These are phyloP conservation scores for Ammopiptanthus mongolicus DNA, from an alignment of 306 rosid species.

Conservation along the genomic window DNA sequence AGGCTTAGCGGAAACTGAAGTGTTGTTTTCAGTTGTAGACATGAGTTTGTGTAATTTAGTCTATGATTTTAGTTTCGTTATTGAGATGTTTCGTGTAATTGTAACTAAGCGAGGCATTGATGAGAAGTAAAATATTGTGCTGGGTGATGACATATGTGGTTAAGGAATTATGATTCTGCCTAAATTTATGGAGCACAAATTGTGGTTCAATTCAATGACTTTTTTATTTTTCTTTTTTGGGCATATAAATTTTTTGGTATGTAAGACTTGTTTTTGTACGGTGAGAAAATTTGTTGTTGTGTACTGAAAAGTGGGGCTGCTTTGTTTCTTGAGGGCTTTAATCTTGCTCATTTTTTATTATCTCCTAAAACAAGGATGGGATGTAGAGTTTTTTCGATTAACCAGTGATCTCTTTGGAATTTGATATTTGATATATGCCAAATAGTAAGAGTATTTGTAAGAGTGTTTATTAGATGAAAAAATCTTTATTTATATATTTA, in stretches of 20 bases:
- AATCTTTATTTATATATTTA: not conserved
- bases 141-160: not conserved
- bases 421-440: not conserved
- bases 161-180: not conserved
- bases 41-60: not conserved
- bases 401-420: not conserved
- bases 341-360: not conserved
- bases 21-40: not conserved
- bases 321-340: not conserved
- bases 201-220: conserved; percentile 1
- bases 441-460: not conserved
- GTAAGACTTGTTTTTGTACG: not conserved
- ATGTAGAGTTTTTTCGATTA: not conserved
- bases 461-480: not conserved
- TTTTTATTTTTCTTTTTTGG: not conserved
- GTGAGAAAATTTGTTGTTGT: not conserved
- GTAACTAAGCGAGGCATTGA: not conserved
- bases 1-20: not conserved
- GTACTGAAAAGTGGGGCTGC: not conserved
- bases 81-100: conserved; percentile 13
- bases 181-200: not conserved
- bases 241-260: not conserved
- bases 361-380: not conserved
- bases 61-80: conserved; percentile 20
- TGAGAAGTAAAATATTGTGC: not conserved